These are phyloP conservation scores for Lasiodiplodia gonubiensis DNA, from an alignment of 2,329 filamentous ascomycete genomes.

Conservation along the genomic window DNA sequence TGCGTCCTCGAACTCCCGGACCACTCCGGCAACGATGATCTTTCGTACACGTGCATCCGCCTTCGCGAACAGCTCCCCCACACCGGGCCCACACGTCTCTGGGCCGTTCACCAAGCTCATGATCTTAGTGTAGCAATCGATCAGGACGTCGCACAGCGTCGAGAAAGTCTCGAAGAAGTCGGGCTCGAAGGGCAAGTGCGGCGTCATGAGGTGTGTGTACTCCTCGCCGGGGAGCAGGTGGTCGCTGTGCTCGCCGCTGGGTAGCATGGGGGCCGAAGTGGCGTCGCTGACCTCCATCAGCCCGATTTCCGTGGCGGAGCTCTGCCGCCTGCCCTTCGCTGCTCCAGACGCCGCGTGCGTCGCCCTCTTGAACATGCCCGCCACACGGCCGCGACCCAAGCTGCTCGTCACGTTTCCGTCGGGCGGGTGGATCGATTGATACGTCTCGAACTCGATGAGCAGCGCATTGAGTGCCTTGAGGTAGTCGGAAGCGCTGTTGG, in stretches of 20 bases:
- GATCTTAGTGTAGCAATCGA: conserved; percentile 86
- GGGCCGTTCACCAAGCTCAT: conserved; percentile 76
- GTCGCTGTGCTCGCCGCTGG: conserved; percentile 25
- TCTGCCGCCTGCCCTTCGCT: conserved; percentile 57
- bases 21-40: conserved; percentile 82
- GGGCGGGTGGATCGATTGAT: conserved; percentile 83
- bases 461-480: conserved; percentile 84
- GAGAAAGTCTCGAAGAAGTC: conserved; percentile 98
- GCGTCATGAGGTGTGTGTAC: conserved; percentile 88
- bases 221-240: conserved; percentile 69
- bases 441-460: conserved; percentile 89
- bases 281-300: conserved; percentile 47
- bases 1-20: conserved; percentile 91
- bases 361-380: conserved; percentile 58
- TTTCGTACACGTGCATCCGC: conserved; percentile 86
- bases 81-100: conserved; percentile 64
- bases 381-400: conserved; percentile 76
- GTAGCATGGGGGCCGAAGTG: background rate
- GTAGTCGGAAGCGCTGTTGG: conserved; percentile 80
- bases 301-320: conserved; percentile 63
- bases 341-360: conserved; percentile 42
- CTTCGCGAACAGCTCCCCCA: conserved; percentile 89
- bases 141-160: conserved; percentile 91
- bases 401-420: conserved; percentile 72
- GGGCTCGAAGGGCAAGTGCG: conserved; percentile 89